A percentile compares a stretch with the other conserved stretches of the same genome.
Conservation (phyloP, 1,284 basidiomycete genomes). For the Boletus chippewaensis region DNA sequence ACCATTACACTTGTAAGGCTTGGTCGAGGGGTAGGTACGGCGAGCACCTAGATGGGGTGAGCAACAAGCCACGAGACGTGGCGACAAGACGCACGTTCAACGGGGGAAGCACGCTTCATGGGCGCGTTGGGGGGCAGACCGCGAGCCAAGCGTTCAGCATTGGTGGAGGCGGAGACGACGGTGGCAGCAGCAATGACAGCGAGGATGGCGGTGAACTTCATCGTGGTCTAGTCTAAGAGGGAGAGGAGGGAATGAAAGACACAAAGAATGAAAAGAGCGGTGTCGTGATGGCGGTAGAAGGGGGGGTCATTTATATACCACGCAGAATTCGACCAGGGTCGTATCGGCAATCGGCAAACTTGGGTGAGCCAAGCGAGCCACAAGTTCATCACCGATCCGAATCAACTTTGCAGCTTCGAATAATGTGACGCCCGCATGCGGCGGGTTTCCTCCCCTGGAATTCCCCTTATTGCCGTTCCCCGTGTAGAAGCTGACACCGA, state of each 20-base stretch:
- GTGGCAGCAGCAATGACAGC: conserved; percentile 33
- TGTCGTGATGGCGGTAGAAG: not conserved
- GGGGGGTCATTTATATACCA: conserved; percentile 16
- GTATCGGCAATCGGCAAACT: conserved; percentile 15
- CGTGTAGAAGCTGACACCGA: too few relatives aligned
- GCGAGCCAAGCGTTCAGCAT: conserved; percentile 45
- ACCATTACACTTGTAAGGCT: conserved; percentile 31
- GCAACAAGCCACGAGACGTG: not conserved
- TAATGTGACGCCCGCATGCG: not conserved
- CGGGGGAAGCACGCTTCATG: conserved; percentile 16
- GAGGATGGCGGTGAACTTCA: conserved; percentile 41
- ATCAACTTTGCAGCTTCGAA: not conserved
- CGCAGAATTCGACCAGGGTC: conserved; percentile 7
- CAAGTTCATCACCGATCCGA: conserved; percentile 1
- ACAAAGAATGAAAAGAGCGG: conserved; percentile 1
- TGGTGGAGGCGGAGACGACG: conserved; percentile 39
- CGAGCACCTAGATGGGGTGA: conserved; percentile 25
- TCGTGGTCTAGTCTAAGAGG: conserved; percentile 15
- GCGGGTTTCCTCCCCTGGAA: not conserved
- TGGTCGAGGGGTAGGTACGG: conserved; percentile 26
- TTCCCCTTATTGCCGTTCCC: not conserved
- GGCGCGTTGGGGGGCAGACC: conserved; percentile 39
- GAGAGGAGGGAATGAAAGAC: not conserved
- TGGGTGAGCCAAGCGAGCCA: not conserved
- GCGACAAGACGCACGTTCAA: conserved; percentile 16